These are phyloP conservation scores for Endotrypanum monterogeii DNA, from an alignment of 208 protist species.

Conservation along the genomic window DNA sequence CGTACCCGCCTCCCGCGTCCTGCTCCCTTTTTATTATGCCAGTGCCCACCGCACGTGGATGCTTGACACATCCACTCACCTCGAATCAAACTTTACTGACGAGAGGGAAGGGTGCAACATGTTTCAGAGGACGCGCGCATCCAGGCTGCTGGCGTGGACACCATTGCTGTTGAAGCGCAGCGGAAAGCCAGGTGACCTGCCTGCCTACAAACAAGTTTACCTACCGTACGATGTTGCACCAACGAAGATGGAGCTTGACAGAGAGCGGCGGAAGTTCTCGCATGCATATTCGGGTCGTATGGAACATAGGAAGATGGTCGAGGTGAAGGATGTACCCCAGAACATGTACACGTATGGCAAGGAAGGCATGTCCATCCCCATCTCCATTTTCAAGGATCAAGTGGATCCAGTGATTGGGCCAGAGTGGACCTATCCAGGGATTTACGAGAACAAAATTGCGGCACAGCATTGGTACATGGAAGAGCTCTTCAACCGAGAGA, in stretches of 20 bases:
- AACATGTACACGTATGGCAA: constrained; percentile 94
- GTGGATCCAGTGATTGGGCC: constrained; percentile 87
- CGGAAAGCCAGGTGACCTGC: constrained; percentile 77
- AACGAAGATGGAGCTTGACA: constrained; percentile 78
- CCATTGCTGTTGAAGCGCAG: constrained; percentile 58
- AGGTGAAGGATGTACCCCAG: constrained; percentile 87
- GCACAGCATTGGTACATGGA: constrained; percentile 82
- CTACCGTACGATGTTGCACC: constrained; percentile 84
- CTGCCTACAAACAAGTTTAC: constrained; percentile 89
- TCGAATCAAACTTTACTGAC: background rate
- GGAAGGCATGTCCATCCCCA: constrained; percentile 91
- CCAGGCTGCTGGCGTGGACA: constrained; percentile 26
- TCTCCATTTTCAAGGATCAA: constrained; percentile 92
- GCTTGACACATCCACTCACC: constrained; percentile 2
- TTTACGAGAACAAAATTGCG: constrained; percentile 92
- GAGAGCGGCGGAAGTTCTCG: constrained; percentile 70
- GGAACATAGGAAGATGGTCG: constrained; percentile 77
- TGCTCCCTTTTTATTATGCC: background rate
- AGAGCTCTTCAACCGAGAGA: constrained; percentile 85
- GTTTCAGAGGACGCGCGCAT: background rate
- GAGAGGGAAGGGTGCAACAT: background rate
- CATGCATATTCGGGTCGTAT: constrained; percentile 71
- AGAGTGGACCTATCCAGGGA: constrained; percentile 91
- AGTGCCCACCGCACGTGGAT: background rate
- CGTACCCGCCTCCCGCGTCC: background rate